These are phyloP conservation scores for Cladosporium sp. DNA, from an alignment of 2,329 filamentous ascomycete genomes.

Conservation along the genomic window DNA sequence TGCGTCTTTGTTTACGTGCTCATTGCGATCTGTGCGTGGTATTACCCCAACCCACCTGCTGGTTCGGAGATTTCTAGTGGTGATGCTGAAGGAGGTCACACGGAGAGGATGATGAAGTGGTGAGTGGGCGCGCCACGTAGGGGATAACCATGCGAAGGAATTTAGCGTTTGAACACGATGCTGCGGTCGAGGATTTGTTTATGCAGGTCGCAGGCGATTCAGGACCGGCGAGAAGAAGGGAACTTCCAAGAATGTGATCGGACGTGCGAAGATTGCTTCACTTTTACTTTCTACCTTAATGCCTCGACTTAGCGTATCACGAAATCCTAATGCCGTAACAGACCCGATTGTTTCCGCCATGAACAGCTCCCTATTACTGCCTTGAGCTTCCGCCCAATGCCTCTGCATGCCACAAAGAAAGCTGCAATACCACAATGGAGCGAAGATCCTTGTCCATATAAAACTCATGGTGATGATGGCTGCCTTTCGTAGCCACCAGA, in stretches of 20 bases:
- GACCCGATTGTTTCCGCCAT: not conserved
- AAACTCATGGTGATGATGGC: too few relatives aligned
- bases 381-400: too few relatives aligned
- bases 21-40: conserved; percentile 62
- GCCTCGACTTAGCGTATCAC: not conserved
- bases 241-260: not conserved
- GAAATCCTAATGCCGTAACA: not conserved
- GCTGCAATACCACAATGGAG: too few relatives aligned
- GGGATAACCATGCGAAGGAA: not conserved
- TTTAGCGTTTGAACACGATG: not conserved
- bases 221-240: not conserved
- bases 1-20: conserved; percentile 70
- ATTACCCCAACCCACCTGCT: conserved; percentile 55
- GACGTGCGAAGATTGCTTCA: not conserved
- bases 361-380: not conserved
- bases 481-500: too few relatives aligned
- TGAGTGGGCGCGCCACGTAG: not conserved
- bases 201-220: not conserved
- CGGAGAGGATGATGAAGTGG: conserved; percentile 10
- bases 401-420: too few relatives aligned
- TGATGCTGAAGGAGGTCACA: not conserved
- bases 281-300: not conserved
- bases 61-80: conserved; percentile 21
- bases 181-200: not conserved
- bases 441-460: too few relatives aligned